phyloP scores from a whole-genome alignment of 192 early-diverging fungal species.

The Umbelopsis ramanniana region DNA sequence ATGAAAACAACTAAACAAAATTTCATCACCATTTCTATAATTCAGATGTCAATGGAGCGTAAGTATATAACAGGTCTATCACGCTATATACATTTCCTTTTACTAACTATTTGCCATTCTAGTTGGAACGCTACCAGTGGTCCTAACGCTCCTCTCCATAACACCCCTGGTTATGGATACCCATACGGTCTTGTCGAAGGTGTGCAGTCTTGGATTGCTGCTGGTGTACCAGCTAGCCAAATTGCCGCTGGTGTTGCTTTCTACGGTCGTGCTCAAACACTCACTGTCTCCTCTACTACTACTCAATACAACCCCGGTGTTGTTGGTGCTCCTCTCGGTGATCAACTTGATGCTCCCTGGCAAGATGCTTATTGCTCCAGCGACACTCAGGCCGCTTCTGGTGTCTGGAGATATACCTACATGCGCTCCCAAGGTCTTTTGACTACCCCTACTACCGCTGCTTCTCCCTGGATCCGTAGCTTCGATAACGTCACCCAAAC shows the following conservation, averaged over 20 bases:
- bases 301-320: constrained; percentile 20
- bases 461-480: constrained; percentile 50
- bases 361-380: constrained; percentile 14
- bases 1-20: neutral
- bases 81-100: neutral
- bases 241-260: constrained; percentile 25
- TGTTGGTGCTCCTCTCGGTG: constrained; percentile 12
- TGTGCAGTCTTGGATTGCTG: neutral
- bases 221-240: constrained; percentile 17
- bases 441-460: constrained; percentile 40
- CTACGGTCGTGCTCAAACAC: constrained; percentile 19
- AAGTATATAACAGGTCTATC: neutral
- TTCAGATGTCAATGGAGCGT: constrained; percentile 20
- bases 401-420: constrained; percentile 18
- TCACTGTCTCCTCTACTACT: constrained; percentile 1
- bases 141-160: constrained; percentile 21
- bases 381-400: neutral
- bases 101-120: neutral
- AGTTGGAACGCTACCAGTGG: constrained; percentile 15
- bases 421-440: constrained; percentile 30
- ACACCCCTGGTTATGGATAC: constrained; percentile 20
- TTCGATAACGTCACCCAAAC: constrained; percentile 57
- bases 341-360: constrained; percentile 12
- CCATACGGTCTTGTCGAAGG: constrained; percentile 13
- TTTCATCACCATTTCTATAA: neutral